These are phyloP conservation scores for Alternaria sp. DNA, from an alignment of 2,329 filamentous ascomycete species.

Conservation along the genomic window DNA sequence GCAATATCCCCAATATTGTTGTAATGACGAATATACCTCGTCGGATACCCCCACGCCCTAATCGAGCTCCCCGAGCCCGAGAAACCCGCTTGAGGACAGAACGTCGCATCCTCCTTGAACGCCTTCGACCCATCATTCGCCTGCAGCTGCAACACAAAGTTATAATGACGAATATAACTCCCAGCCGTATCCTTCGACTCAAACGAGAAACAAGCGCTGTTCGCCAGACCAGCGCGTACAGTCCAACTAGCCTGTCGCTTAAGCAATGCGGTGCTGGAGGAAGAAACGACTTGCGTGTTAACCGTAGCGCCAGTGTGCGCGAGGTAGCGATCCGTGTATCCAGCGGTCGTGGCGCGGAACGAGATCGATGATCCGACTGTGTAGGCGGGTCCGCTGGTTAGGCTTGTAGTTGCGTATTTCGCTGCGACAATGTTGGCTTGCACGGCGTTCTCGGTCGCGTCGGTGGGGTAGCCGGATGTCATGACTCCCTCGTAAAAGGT, in stretches of 20 bases:
- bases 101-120: conserved; percentile 68
- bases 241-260: conserved; percentile 65
- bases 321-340: conserved; percentile 62
- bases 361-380: conserved; percentile 60
- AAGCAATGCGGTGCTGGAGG: conserved; percentile 57
- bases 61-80: conserved; percentile 60
- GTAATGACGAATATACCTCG: conserved; percentile 64
- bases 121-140: conserved; percentile 62
- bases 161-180: conserved; percentile 63
- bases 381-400: conserved; percentile 58
- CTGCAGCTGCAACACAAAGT: conserved; percentile 59
- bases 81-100: conserved; percentile 62
- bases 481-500: conserved; percentile 72
- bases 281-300: conserved; percentile 62
- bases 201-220: conserved; percentile 65
- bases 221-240: conserved; percentile 62
- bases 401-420: conserved; percentile 57
- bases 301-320: conserved; percentile 59
- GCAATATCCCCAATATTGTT: conserved; percentile 55
- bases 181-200: conserved; percentile 65
- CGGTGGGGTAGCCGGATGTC: conserved; percentile 66
- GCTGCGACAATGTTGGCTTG: conserved; percentile 67
- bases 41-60: conserved; percentile 66
- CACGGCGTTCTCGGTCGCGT: conserved; percentile 63
- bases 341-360: conserved; percentile 61